Base-by-base conservation (phyloP, 352 stramenopile species). In the Elongisporangium senticosum region DNA sequence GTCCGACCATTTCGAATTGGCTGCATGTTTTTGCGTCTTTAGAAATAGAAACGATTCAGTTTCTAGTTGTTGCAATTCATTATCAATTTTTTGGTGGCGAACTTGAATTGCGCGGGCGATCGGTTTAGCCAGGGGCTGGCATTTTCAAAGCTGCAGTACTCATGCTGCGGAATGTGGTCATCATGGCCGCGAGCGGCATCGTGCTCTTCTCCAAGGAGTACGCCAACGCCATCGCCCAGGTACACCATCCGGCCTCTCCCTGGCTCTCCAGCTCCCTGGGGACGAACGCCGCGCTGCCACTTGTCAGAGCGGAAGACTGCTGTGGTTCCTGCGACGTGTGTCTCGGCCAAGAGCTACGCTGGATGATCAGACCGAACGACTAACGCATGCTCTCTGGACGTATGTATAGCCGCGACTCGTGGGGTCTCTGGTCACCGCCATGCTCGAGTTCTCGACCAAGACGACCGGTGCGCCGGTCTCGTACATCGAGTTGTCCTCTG, bases 191-290 rank as follows among this genome's bases (percentile, higher is more conserved):
- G 40, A 97, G 89, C 69, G 90, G 90, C 64, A 92, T 97, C 69
- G 84, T 97, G 59, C 83, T 97, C 56, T 97, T 97, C 74, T 96
- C 83, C 52, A 95, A 96, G 60, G 89, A 96, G 62, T 97, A 95
- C 67, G 83, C 80, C 39, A 96, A 96, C 58, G 73, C 83, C 22
- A 74, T 97, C 21, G 79, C 83, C 2, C 85, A 95, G 80, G 83
- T 93, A 74, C 2, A 4, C 15, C 23, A 56, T 15, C 33, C 10
- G n/a, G 21, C 13, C 19, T 22, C 23, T 21, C 14, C 19, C 39
- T 62, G 6, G 21, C 14, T 51, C 20, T 49, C 15, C 20, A 48
- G 13, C 28, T 14, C 11, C 17, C 8, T 43, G 33, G 33, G 10
- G 13, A 17, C 11, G n/a, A n/a, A 17, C 13, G 5, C 5, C 8